Evolutionary conservation across 257 asterid genomes (phyloP).

Genomic region (Linderniella brevidens): DNA sequence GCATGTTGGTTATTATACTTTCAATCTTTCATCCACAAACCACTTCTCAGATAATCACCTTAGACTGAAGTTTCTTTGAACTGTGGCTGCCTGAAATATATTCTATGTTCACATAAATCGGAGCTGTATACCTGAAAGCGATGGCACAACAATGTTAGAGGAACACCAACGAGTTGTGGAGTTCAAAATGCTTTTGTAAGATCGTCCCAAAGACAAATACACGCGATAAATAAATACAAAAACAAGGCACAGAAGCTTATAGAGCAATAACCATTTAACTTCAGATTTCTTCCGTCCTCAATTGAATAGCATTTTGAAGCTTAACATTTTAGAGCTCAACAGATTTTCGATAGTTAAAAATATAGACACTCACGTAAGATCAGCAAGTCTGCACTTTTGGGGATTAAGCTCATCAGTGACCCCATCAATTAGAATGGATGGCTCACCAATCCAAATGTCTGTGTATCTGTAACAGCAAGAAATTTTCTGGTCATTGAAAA

Average conservation of each 20-base stretch:
- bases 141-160: neutral
- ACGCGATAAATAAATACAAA: neutral
- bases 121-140: conserved; percentile 72
- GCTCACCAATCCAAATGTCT: conserved; percentile 60
- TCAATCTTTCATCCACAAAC: conserved; percentile 5
- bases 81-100: conserved; percentile 29
- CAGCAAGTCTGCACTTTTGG: conserved; percentile 64
- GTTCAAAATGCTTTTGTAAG: too few species aligned
- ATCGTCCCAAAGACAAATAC: too few species aligned
- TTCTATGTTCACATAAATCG: conserved; percentile 42
- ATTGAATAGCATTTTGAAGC: too few species aligned
- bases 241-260: neutral
- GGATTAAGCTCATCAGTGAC: conserved; percentile 39
- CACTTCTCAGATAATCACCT: conserved; percentile 18
- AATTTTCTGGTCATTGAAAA: neutral
- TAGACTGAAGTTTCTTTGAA: conserved; percentile 2
- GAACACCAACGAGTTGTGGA: too few species aligned
- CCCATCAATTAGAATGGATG: conserved; percentile 21
- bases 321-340: neutral
- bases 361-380: conserved; percentile 44
- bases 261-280: too few species aligned
- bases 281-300: too few species aligned
- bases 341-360: conserved; percentile 1
- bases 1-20: conserved; percentile 10
- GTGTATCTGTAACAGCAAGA: conserved; percentile 28